Percentiles rank a stretch among this genome's conserved stretches.
Evolutionary conservation across 306 rosid genomes (phyloP).

Genomic region (Dryas octopetala): DNA sequence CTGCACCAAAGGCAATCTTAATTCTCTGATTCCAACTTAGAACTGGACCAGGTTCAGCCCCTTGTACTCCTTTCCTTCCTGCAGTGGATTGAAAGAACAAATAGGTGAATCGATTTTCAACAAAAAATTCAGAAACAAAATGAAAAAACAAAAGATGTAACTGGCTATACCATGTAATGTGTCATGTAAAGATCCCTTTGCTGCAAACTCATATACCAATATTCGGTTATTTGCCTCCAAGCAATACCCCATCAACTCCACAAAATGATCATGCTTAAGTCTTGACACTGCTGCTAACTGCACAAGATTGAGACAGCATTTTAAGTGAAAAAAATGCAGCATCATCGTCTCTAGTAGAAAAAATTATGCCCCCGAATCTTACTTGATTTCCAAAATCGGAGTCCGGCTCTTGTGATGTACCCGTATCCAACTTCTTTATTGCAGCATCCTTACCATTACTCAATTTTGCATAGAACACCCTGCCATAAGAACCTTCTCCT

Average conservation of each 20-base stretch:
- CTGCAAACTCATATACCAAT: conserved; percentile 78
- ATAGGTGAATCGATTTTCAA: neutral
- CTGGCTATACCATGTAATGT: conserved; percentile 68
- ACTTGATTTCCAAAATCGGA: conserved; percentile 72
- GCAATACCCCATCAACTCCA: conserved; percentile 91
- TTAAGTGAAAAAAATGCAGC: neutral
- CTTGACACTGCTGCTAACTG: conserved; percentile 92
- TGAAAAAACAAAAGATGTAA: neutral
- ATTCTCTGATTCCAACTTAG: conserved; percentile 85
- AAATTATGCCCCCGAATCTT: conserved; percentile 17
- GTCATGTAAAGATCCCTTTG: conserved; percentile 91
- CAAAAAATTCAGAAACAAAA: neutral
- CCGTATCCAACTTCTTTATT: conserved; percentile 76
- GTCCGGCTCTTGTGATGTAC: conserved; percentile 76
- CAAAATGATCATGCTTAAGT: conserved; percentile 74
- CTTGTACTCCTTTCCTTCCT: conserved; percentile 98
- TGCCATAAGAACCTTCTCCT: conserved; percentile 97
- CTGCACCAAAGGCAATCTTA: conserved; percentile 88
- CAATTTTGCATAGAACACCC: conserved; percentile 72
- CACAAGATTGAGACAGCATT: conserved; percentile 17
- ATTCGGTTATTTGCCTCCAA: conserved; percentile 71
- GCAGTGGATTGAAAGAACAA: conserved; percentile 17
- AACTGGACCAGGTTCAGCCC: conserved; percentile 95
- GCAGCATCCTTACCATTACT: conserved; percentile 67
- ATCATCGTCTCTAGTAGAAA: neutral